Base-by-base conservation (phyloP, 1,284 basidiomycete genomes). In the Vanrija sp. region DNA sequence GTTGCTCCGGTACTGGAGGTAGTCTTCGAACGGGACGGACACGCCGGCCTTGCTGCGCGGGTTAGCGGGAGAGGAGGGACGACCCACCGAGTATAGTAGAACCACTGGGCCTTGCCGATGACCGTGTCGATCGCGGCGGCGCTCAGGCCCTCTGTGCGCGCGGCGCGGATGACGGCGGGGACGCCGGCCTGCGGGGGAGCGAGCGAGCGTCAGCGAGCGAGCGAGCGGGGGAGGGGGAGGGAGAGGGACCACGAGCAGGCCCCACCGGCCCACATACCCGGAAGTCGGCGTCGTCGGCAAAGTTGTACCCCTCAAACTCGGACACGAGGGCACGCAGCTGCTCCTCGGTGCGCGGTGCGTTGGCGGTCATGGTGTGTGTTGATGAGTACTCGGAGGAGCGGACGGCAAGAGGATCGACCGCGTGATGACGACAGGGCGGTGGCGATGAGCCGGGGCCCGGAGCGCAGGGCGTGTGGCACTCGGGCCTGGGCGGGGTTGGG, bases 71-170 rank as follows among this genome's bases (percentile, higher is more conserved):
- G 14, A 41, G 10, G 18, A 8, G 15, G 18, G 41, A 15, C 3
- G 22, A 54, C 61, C 45, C 45, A 68, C 67, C 64, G 47, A 5
- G 61, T 67, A 49, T 66, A 73, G 59, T 69, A 73, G 57, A 68
- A 71, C 71, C 71, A 73, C 47, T 73, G 71, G 23, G 71, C 69
- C 25, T 65, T 57, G 16, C 59, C 66, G 6, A 73, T 69, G 42
- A 68, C 61, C 41, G 67, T 65, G 60, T 73, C 71, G 20, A 73
- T 71, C 49, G 68, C 52, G 15, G 59, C 56, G n/a, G 64, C 52
- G 16, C 43, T 46, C 19, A 51, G 53, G 25, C 54, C 54, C 39
- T 66, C 62, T 9, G 62, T 65, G 45, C 65, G 64, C 22, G 67
- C 64, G 15, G 59, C 56, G 35, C 54, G 51, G 47, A 71, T 62